Evolutionary conservation across 805 yeast genomes (phyloP).

Genomic region (Saturnispora halmiae): DNA sequence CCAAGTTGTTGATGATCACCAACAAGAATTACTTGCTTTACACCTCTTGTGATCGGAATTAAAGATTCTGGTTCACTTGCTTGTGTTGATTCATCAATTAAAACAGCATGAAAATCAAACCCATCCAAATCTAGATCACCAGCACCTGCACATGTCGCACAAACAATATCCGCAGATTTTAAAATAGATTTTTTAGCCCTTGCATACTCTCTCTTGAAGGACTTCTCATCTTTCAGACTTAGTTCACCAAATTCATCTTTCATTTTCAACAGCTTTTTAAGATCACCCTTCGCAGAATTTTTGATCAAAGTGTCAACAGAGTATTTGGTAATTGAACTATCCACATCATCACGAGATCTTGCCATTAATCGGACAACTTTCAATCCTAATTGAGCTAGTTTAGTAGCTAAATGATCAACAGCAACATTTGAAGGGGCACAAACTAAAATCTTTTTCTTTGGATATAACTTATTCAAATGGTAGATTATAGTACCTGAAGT

Average conservation of each 20-base stretch:
- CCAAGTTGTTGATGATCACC: slow-evolving; percentile 97
- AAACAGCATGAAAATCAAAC: slow-evolving; percentile 61
- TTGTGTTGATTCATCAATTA: slow-evolving; percentile 90
- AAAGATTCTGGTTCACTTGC: slow-evolving; percentile 88
- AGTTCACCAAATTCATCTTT: slow-evolving; percentile 65
- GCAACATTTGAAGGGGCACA: slow-evolving; percentile 97
- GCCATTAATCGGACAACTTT: slow-evolving; percentile 74
- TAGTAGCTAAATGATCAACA: slow-evolving; percentile 79
- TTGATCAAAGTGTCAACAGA: slow-evolving; percentile 49
- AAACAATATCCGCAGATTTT: slow-evolving; percentile 61
- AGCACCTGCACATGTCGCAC: slow-evolving; percentile 90
- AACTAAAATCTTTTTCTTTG: slow-evolving; percentile 58
- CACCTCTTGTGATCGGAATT: slow-evolving; percentile 83
- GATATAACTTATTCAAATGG: slow-evolving; percentile 53
- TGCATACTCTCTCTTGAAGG: slow-evolving; percentile 21
- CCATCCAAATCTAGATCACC: slow-evolving; percentile 57
- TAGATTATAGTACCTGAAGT: slow-evolving; percentile 84
- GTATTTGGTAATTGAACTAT: slow-evolving; percentile 47
- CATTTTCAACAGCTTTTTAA: slow-evolving; percentile 48
- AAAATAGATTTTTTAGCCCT: slow-evolving; percentile 37
- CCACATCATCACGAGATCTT: slow-evolving; percentile 71
- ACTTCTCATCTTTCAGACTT: slow-evolving; percentile 42
- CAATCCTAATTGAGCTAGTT: slow-evolving; percentile 60
- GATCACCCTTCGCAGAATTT: slow-evolving; percentile 40
- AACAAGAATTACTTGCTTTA: slow-evolving; percentile 75